Evolutionary conservation across 208 protist genomes (phyloP).

Genomic region (Leishmania tropica): DNA sequence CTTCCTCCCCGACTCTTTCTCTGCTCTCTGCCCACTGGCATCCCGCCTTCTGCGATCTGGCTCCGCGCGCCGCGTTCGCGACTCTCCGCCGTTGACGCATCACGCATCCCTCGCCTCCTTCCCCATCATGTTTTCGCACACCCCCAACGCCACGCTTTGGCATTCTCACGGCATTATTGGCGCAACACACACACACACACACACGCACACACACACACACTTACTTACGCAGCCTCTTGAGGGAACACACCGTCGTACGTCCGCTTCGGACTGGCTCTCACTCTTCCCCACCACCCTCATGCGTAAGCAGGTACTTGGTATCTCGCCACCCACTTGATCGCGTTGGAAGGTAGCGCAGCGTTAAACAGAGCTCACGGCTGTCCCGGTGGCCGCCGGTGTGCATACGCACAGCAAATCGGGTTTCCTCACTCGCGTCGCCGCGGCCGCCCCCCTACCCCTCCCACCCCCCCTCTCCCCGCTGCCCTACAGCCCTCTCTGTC

Average conservation of each 20-base stretch:
- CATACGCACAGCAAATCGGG: background rate
- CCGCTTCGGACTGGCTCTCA: background rate
- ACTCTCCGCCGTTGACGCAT: background rate
- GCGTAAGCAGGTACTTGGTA: background rate
- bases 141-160: background rate
- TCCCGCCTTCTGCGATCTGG: conserved; percentile 3
- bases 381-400: background rate
- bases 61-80: background rate
- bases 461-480: background rate
- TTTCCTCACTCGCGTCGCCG: background rate
- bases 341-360: no score
- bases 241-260: background rate
- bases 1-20: conserved; percentile 2
- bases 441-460: background rate
- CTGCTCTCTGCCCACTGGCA: background rate
- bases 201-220: background rate
- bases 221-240: background rate
- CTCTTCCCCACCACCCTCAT: background rate
- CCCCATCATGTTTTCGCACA: background rate
- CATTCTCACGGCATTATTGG: background rate
- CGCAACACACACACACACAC: background rate
- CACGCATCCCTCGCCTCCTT: background rate
- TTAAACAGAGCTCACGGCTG: background rate
- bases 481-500: background rate
- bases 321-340: background rate